Evolutionary conservation across 164 flowering plant species (phyloP), one percentile per base, ranked within the genome.

Genomic region (Hamamelis virginiana): DNA sequence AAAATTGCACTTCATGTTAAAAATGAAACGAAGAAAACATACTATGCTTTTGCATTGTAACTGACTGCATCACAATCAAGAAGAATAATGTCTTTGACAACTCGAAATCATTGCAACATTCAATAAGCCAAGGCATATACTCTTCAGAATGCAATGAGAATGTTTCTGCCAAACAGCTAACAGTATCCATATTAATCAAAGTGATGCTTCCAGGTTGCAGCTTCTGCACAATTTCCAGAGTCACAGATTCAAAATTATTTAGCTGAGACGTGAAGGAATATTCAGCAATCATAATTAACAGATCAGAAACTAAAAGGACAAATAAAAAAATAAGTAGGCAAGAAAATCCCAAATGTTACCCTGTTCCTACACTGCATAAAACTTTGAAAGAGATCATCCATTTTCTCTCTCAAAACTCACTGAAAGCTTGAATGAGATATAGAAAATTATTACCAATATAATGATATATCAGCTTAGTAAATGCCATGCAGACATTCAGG

Each of bases 1-100:
- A 51, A 18, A 64, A 18, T 61, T 58, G 1, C 5, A 44, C 10
- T 44, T 58, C 64, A 41, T 21, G 18, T 58, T 22, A 21, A 46
- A 16, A 69, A 69, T 16, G 50, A 28, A 14, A 59, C n/a, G 41
- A 23, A 62, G 25, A 52, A 48, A 22, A 28, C 27, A 8, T 72
- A 82, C 87, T 74, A 68, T 44, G 59, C 64, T 69, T 70, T 15
- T 41, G 72, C 41, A 69, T 69, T 47, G 23, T 67, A 69, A 86
- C 69, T n/a, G 96, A 87, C 69, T 87, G 91, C 81, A 89, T 51
- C 53, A 89, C 59, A 60, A 94, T 62, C 73, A 91, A 75, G 74
- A 87, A 82, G 67, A 91, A 74, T 13, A 89, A 77, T 22, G 91
- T 81, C 81, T 84, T 89, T 27, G 97, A 89, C 57, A 75, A 62